Evolutionary conservation across 345 rosid species (phyloP).

Genomic region (Aquilaria malaccensis): DNA sequence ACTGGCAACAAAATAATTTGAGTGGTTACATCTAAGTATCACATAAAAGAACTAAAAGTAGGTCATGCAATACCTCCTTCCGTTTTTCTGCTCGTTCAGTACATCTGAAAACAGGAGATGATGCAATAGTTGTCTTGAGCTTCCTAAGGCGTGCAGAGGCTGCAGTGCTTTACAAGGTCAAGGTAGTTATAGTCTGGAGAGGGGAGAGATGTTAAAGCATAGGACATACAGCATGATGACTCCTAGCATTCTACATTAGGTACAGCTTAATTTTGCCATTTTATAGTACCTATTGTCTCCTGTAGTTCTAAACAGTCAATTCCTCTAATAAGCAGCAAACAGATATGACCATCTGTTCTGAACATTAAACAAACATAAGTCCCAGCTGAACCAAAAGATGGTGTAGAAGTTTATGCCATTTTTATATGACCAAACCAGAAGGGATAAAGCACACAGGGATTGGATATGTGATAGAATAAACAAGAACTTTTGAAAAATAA

Average conservation of each 20-base stretch:
- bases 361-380: neutral
- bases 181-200: constrained; percentile 4
- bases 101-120: constrained; percentile 71
- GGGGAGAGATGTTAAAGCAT: constrained; percentile 1
- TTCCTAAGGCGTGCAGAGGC: constrained; percentile 46
- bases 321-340: too few species aligned
- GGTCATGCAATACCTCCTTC: constrained; percentile 50
- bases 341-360: too few species aligned
- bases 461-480: constrained; percentile 3
- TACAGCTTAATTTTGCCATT: too few species aligned
- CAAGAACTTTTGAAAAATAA: neutral
- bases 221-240: too few species aligned
- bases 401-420: too few species aligned
- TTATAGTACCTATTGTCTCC: too few species aligned
- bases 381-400: neutral
- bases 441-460: neutral
- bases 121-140: constrained; percentile 33
- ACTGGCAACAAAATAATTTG: neutral
- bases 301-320: too few species aligned
- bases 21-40: neutral
- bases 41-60: neutral
- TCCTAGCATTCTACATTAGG: neutral
- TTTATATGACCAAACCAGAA: neutral
- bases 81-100: constrained; percentile 82
- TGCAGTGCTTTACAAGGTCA: constrained; percentile 41